Evolutionary conservation across 345 rosid genomes (phyloP), one percentile per base, ranked within the genome.

Genomic region (Eucalyptus caleyi): DNA sequence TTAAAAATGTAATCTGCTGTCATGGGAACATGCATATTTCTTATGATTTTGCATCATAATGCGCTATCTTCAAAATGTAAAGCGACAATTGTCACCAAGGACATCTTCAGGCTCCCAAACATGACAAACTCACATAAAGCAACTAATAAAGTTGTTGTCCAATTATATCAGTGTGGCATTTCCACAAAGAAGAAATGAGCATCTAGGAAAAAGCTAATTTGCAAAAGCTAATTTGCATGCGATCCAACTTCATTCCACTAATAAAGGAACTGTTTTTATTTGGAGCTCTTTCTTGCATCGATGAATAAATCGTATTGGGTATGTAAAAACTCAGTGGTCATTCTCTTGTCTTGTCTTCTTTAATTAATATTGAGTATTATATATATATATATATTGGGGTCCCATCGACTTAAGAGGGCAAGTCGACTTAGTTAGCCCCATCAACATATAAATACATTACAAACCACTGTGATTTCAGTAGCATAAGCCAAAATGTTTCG

Each of bases 1-100:
- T 8, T 44, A 44, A 44, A 44, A 37, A 26, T 4, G 11, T 8
- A 65, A n/a, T 65, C 0, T 1, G 4, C 16, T 3, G 18, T 0
- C 1, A 0, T 0, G 9, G 16, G 16, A 60, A 60, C 16, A 3
- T 1, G 0, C n/a, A n/a, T n/a, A n/a, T n/a, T 60, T 60, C 3
- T 60, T 60, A 12, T 27, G 1, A 60, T 50, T 60, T 60, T 3
- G 32, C 32, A 60, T 11, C 69, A 60, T 60, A 5, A 30, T 3
- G 69, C 2, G 3, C 37, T 18, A 65, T 65, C 40, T 65, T n/a
- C 16, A 60, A 13, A 60, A 60, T 12, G 16, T 60, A 60, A 60
- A 27, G 4, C 1, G 1, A 67, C 7, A 12, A 67, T 67, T 7
- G 0, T 67, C 40, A 1, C 40, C 40, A 18, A 67, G 80, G 80